phyloP scores from a whole-genome alignment of 2,329 filamentous ascomycete species.

The Chrysoporthe puriensis region DNA sequence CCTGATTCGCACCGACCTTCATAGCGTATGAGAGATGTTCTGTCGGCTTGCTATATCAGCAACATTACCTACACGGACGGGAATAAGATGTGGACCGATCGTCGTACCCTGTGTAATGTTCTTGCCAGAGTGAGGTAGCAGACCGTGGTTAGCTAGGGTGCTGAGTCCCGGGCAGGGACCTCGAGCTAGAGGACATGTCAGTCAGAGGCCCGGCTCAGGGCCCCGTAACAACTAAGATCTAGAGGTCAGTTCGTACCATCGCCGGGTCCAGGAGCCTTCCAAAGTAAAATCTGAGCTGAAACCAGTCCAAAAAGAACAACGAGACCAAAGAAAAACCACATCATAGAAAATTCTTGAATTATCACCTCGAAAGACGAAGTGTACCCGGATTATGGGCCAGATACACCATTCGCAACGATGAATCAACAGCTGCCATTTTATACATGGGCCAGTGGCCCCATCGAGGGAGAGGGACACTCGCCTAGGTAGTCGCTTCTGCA shows the following conservation, averaged over 20 bases:
- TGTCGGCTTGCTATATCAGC: background rate
- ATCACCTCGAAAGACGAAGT: background rate
- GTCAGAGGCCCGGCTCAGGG: background rate
- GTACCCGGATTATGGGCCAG: background rate
- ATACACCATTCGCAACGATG: background rate
- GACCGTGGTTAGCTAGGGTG: slow-evolving; percentile 24
- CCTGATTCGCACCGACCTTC: slow-evolving; percentile 20
- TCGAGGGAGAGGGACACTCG: background rate
- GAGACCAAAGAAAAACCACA: background rate
- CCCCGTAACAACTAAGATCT: background rate
- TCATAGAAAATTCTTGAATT: background rate
- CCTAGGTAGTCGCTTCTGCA: too few relatives aligned
- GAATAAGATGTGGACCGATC: background rate
- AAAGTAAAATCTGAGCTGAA: slow-evolving; percentile 14
- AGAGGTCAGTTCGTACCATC: slow-evolving; percentile 3
- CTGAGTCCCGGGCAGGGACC: slow-evolving; percentile 22
- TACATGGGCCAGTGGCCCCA: background rate
- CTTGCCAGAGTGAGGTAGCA: slow-evolving; percentile 18
- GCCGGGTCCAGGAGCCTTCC: slow-evolving; percentile 17
- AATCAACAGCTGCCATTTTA: background rate
- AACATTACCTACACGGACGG: background rate
- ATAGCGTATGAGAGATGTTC: slow-evolving; percentile 13
- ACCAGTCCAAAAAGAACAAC: background rate
- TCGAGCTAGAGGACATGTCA: slow-evolving; percentile 3
- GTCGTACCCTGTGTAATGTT: slow-evolving; percentile 21